Conservation (phyloP, 78 protist species). For the Goniomonas avonlea region DNA sequence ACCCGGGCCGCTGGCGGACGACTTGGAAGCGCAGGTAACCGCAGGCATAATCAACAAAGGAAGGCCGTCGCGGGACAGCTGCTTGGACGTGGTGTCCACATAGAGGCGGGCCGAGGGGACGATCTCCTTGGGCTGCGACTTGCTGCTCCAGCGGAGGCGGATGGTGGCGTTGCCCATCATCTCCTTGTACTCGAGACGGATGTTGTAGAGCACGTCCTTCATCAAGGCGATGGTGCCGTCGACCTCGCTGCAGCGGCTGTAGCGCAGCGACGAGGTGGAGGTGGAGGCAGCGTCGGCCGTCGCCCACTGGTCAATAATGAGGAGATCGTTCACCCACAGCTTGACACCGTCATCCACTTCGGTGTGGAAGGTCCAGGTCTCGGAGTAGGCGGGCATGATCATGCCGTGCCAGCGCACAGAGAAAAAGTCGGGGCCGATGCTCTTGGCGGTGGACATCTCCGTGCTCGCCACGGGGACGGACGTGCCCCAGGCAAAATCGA, state of each 20-base stretch:
- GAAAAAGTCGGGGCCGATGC: slow-evolving; percentile 21
- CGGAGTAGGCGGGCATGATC: background rate
- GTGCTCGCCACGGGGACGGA: background rate
- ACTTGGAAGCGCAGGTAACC: background rate
- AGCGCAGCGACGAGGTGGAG: too few relatives aligned
- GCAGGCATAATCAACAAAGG: background rate
- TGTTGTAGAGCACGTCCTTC: slow-evolving; percentile 12
- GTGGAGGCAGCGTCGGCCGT: too few relatives aligned
- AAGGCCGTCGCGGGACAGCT: background rate
- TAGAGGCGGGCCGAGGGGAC: background rate
- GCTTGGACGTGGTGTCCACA: background rate
- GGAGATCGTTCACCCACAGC: slow-evolving; percentile 22
- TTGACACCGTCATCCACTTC: slow-evolving; percentile 6
- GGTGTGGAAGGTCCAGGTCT: background rate
- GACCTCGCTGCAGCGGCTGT: slow-evolving; percentile 17
- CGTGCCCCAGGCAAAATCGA: background rate
- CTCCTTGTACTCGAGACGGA: slow-evolving; percentile 21
- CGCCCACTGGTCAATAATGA: slow-evolving; percentile 13
- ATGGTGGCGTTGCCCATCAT: background rate
- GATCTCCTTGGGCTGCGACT: background rate
- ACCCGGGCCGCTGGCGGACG: background rate
- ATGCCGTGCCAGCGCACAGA: slow-evolving; percentile 15
- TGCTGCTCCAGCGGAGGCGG: slow-evolving; percentile 8
- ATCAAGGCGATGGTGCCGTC: slow-evolving; percentile 28
- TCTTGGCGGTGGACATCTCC: background rate